Conservation (phyloP, 306 rosid genomes). For the Cicer yamashitae region DNA sequence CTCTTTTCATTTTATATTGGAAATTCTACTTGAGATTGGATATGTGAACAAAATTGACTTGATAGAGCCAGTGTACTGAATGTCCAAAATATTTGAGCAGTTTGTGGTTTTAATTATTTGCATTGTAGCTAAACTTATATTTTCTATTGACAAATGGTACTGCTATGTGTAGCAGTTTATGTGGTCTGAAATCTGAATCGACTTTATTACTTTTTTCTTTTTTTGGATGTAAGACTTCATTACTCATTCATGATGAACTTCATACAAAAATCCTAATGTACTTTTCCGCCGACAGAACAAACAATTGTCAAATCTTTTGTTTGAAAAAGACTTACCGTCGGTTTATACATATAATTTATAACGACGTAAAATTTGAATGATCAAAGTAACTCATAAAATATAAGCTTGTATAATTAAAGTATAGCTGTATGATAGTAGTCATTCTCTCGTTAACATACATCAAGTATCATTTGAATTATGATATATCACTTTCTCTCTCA, state of each 20-base stretch:
- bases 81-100: conserved; percentile 7
- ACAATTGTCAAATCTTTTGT: neutral
- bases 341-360: too few relatives aligned
- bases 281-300: conserved; percentile 17
- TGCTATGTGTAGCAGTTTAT: neutral
- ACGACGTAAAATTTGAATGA: too few relatives aligned
- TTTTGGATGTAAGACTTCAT: neutral
- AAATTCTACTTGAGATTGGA: conserved; percentile 32
- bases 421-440: too few relatives aligned
- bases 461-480: too few relatives aligned
- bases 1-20: conserved; percentile 6
- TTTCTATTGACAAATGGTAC: neutral
- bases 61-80: conserved; percentile 1
- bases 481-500: too few relatives aligned
- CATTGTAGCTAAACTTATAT: neutral
- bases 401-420: too few relatives aligned
- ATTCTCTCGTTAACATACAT: too few relatives aligned
- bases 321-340: too few relatives aligned
- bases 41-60: conserved; percentile 6
- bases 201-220: neutral
- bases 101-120: neutral
- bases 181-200: neutral
- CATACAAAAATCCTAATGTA: neutral
- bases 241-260: neutral
- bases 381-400: too few relatives aligned